These are phyloP conservation scores for Trichoderma harzianum DNA, from an alignment of 2,329 filamentous ascomycete species.

Conservation along the genomic window DNA sequence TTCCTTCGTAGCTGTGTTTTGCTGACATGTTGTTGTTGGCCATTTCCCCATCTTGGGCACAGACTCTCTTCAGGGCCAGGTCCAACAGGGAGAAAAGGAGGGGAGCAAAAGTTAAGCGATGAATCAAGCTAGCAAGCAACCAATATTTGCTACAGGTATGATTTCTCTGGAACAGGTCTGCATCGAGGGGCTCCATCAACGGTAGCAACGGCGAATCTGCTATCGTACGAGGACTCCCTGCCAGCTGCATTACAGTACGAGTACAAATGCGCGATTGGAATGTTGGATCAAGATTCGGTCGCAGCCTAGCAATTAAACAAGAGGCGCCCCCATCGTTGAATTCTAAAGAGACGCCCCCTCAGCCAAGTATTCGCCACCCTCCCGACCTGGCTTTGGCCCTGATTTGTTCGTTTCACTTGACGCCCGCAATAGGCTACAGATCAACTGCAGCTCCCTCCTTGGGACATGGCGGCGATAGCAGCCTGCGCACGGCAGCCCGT, in stretches of 20 bases:
- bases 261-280: neutral
- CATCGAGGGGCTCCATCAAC: neutral
- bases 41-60: neutral
- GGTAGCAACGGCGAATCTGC: neutral
- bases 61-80: neutral
- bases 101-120: neutral
- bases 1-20: neutral
- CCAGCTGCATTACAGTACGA: neutral
- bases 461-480: neutral
- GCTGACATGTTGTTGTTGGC: neutral
- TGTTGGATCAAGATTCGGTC: neutral
- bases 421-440: conserved; percentile 3
- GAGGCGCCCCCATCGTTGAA: neutral
- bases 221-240: neutral
- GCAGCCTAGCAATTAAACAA: neutral
- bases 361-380: neutral
- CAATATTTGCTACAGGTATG: neutral
- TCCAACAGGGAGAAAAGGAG: neutral
- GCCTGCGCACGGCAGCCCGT: neutral
- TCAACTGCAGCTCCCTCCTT: neutral
- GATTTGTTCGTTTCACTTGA: conserved; percentile 14
- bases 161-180: neutral
- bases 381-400: neutral
- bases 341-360: neutral
- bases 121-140: neutral